These are phyloP conservation scores for Eleusine indica DNA, from an alignment of 176 grass and related monocot species.

Conservation along the genomic window DNA sequence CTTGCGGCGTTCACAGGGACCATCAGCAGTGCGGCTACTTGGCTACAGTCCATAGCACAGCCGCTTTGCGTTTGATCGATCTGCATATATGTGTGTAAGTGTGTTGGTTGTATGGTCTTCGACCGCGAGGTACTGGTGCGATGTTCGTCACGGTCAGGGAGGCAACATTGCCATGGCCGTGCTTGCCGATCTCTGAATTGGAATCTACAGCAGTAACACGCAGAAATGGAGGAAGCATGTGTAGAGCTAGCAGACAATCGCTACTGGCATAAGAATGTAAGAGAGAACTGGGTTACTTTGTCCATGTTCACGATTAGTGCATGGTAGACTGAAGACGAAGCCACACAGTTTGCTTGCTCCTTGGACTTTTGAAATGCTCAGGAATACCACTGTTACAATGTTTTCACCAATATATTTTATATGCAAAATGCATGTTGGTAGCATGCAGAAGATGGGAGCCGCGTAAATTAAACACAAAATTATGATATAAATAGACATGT, in stretches of 20 bases:
- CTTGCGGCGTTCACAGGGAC: too few species aligned
- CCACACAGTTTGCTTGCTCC: background rate
- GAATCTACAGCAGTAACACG: slow-evolving; percentile 11
- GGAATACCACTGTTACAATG: background rate
- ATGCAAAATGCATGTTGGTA: background rate
- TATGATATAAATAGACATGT: too few species aligned
- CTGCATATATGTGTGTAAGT: background rate
- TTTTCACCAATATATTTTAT: background rate
- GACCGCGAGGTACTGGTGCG: slow-evolving; percentile 4
- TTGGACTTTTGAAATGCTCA: background rate
- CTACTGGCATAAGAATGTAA: slow-evolving; percentile 9
- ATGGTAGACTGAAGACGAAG: background rate
- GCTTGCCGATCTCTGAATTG: too few species aligned
- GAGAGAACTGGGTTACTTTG: background rate
- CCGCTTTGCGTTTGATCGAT: background rate
- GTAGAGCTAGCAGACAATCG: background rate
- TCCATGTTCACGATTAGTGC: background rate
- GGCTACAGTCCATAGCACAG: background rate
- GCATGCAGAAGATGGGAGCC: background rate
- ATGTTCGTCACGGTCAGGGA: too few species aligned
- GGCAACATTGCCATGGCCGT: background rate
- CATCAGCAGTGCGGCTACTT: background rate
- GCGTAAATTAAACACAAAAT: background rate
- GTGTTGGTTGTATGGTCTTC: background rate
- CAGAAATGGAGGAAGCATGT: background rate